Evolutionary conservation across 139 green algal species (phyloP), one percentile per base, ranked within the genome.

Genomic region (Chlorella sp.): DNA sequence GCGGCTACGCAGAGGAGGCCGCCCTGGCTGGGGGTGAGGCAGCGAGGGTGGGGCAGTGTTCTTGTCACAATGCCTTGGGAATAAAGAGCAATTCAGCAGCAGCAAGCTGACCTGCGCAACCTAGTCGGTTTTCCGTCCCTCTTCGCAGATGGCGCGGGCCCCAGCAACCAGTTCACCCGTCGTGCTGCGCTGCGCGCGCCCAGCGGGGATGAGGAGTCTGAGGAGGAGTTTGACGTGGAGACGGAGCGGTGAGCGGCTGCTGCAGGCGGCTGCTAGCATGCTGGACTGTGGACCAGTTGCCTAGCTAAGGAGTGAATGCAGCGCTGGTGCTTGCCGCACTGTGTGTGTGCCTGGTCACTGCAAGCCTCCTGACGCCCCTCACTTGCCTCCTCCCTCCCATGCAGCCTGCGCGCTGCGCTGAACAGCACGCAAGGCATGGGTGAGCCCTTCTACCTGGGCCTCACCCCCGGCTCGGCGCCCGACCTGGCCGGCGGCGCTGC

Each of bases 371-470:
- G 17, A 16, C 3, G 18, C 51, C 34, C 11, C 2, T 32, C 75
- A 34, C 25, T 71, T 26, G 1, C 39, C 39, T 67, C 28, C 34
- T 83, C 51, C 9, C 11, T 36, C 56, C 62, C 23, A n/a, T 51
- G 30, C 80, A 86, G 81, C 38, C 81, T 86, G 56, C 81, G 81
- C 17, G 81, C 81, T 2, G 81, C 81, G n/a, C 70, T 86, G 3
- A 86, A 72, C 81, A 73, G 56, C 69, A 81, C 70, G 30, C 69
- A 62, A 13, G 81, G 81, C 56, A 72, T 26, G 44, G 81, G 51
- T 2, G 51, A 38, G 21, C 56, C 81, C 36, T 93, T 94, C 87
- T 91, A 86, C 36, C 91, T 93, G 75, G 78, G 83, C 57, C 56
- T 44, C 36, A 82, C 78, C 20, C 63, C 63, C 41, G 64, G 32